phyloP scores from a whole-genome alignment of 306 rosid species.

The Prunus mongolica region DNA sequence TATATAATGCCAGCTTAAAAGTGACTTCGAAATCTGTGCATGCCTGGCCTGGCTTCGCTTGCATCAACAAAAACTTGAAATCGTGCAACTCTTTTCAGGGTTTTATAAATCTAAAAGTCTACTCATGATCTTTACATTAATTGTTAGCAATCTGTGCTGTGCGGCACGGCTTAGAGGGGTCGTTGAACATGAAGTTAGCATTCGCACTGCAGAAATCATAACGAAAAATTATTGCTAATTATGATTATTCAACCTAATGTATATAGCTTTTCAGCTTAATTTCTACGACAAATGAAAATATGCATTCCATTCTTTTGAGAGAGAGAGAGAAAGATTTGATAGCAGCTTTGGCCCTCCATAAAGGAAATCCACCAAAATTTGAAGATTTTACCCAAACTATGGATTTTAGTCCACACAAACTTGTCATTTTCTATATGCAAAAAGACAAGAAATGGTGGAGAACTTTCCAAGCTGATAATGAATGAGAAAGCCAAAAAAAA shows the following conservation, averaged over 20 bases:
- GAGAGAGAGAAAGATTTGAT: neutral
- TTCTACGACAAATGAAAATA: neutral
- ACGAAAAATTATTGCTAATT: neutral
- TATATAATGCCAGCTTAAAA: slow-evolving; percentile 27
- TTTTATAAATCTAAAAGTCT: neutral
- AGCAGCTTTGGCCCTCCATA: slow-evolving; percentile 13
- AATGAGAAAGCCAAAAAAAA: slow-evolving; percentile 6
- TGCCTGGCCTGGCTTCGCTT: neutral
- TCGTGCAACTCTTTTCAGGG: neutral
- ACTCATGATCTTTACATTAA: neutral
- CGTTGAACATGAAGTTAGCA: too few species aligned
- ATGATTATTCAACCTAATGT: neutral
- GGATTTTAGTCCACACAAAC: slow-evolving; percentile 6
- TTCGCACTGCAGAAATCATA: neutral
- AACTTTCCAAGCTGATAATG: slow-evolving; percentile 28
- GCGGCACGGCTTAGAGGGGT: too few species aligned
- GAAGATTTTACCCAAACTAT: neutral
- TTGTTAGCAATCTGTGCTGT: too few species aligned
- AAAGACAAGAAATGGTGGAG: slow-evolving; percentile 25
- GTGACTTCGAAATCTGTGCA: slow-evolving; percentile 15
- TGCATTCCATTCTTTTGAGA: slow-evolving; percentile 6
- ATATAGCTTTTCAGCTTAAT: neutral
- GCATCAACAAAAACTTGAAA: neutral
- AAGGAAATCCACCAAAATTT: slow-evolving; percentile 16
- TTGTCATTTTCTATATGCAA: slow-evolving; percentile 19